Evolutionary conservation across 306 rosid genomes (phyloP).

Genomic region (Biancaea sappan): DNA sequence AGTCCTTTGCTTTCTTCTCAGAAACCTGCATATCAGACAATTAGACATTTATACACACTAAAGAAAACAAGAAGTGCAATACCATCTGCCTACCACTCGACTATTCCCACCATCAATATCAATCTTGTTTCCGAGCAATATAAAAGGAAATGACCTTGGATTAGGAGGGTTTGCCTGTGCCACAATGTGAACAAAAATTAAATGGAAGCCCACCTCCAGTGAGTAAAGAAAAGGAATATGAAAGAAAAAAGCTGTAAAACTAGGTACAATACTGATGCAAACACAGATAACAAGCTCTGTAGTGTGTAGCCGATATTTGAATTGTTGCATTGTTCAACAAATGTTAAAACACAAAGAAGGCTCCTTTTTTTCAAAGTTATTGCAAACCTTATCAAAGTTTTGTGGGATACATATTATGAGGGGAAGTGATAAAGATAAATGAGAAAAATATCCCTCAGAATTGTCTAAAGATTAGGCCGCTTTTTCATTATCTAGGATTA

Average conservation of each 20-base stretch:
- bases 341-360: not conserved
- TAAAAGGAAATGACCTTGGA: conserved; percentile 77
- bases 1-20: conserved; percentile 90
- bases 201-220: not conserved
- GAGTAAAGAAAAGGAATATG: not conserved
- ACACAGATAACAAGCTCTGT: not conserved
- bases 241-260: not conserved
- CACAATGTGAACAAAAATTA: conserved; percentile 26
- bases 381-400: not conserved
- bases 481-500: not conserved
- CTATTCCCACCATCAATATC: conserved; percentile 97
- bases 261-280: not conserved
- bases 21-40: conserved; percentile 66
- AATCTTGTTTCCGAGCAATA: conserved; percentile 92
- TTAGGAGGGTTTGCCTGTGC: conserved; percentile 76
- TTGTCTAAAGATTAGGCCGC: not conserved
- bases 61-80: not conserved
- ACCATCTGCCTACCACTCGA: conserved; percentile 73
- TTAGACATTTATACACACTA: conserved; percentile 36
- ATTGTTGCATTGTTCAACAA: not conserved
- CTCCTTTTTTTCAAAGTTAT: not conserved
- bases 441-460: not conserved
- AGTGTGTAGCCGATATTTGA: not conserved
- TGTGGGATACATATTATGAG: not conserved
- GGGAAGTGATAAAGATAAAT: not conserved